Evolutionary conservation across 306 rosid species (phyloP), one percentile per base, ranked within the genome.

Genomic region (Fagus sylvatica): DNA sequence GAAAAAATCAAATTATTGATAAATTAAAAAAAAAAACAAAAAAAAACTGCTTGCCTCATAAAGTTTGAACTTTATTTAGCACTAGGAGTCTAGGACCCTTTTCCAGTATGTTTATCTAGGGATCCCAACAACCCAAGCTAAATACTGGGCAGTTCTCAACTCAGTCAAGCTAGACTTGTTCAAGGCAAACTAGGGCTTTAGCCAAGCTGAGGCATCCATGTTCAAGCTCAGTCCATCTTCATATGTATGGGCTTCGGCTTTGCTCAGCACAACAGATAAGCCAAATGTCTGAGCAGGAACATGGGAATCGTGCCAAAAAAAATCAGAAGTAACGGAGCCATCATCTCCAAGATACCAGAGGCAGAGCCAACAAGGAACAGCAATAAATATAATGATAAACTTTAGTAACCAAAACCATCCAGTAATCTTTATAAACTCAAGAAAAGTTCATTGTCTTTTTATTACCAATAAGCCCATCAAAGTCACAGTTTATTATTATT

Each of bases 111-210:
- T 49, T 61, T 74, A 64, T 49, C 39, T 70, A 49, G 48, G 17
- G 11, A 43, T 67, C 67, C 32, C 75, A 75, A 70, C 74, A 82
- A 76, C 69, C 74, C 41, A 74, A 75, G 55, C 66, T 72, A 40
- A 53, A 74, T 69, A 71, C 43, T 62, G 36, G 60, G 49, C 32
- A 2, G 13, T 71, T 67, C 71, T 73, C 65, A 30, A 61, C 71
- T 76, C 16, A 73, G 71, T 41, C 74, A 57, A 33, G 40, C 69
- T 39, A 33, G 59, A 61, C 37, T 59, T 51, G 73, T 43, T 69
- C 73, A 77, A 69, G 57, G 71, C 72, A 74, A 40, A 61, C 71
- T 43, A 69, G 72, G 73, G 53, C 37, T 53, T 74, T 68, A 60
- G 57, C 71, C 71, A 65, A 65, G 46, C 49, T 17, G 49, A 17